Evolutionary conservation across 2,329 filamentous ascomycete genomes (phyloP).

Genomic region (Fusarium dimerum): DNA sequence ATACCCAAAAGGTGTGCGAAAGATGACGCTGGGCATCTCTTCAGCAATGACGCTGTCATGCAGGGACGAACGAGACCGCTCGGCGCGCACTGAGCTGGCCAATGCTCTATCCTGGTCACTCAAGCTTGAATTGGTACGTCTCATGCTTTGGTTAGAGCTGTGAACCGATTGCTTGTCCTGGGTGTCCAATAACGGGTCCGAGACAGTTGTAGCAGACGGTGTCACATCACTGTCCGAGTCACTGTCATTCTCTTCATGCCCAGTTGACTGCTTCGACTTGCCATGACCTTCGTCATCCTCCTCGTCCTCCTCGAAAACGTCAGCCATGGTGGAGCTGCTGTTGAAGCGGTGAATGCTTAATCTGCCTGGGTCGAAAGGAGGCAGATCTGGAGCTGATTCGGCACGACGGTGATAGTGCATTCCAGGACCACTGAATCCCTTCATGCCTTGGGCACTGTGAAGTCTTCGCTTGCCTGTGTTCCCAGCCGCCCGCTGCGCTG

Average conservation of each 20-base stretch:
- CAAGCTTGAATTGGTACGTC: slow-evolving; percentile 48
- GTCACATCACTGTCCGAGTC: slow-evolving; percentile 47
- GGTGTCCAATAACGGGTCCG: slow-evolving; percentile 24
- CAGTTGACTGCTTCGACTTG: slow-evolving; percentile 38
- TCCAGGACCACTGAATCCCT: slow-evolving; percentile 66
- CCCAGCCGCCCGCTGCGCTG: slow-evolving; percentile 60
- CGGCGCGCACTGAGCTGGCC: slow-evolving; percentile 42
- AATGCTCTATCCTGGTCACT: slow-evolving; percentile 39
- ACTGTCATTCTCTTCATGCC: slow-evolving; percentile 46
- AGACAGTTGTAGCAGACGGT: slow-evolving; percentile 30
- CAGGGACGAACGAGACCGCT: slow-evolving; percentile 51
- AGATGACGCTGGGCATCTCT: slow-evolving; percentile 44
- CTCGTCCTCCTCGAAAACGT: slow-evolving; percentile 85
- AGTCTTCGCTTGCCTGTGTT: slow-evolving; percentile 63
- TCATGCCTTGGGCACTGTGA: slow-evolving; percentile 74
- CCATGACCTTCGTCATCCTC: slow-evolving; percentile 58
- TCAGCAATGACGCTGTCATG: slow-evolving; percentile 54
- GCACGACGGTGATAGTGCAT: slow-evolving; percentile 77
- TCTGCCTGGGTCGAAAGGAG: slow-evolving; percentile 66
- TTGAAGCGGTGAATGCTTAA: slow-evolving; percentile 62
- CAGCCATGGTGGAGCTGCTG: slow-evolving; percentile 75
- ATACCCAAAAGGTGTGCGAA: slow-evolving; percentile 40
- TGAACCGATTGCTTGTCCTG: slow-evolving; percentile 24
- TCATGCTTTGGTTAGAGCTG: slow-evolving; percentile 31
- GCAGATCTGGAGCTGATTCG: slow-evolving; percentile 78